Evolutionary conservation across 768 basidiomycete genomes (phyloP).

Genomic region (Basidioascus undulatus): DNA sequence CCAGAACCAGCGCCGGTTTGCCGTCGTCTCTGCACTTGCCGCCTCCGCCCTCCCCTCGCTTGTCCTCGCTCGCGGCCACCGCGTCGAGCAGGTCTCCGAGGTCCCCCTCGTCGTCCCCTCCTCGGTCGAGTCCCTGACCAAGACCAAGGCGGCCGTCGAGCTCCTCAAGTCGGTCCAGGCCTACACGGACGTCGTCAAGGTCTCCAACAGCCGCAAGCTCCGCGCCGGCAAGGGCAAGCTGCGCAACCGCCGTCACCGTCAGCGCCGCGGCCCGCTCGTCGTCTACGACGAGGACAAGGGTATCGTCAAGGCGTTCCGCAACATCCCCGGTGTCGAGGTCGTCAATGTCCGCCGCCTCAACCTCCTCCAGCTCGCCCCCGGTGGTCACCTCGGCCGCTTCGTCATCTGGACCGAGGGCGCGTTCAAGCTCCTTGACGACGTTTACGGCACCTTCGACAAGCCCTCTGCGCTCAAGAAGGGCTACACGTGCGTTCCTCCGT

Average conservation of each 20-base stretch:
- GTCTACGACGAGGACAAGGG: conserved; percentile 96
- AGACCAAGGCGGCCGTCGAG: conserved; percentile 90
- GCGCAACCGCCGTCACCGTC: conserved; percentile 86
- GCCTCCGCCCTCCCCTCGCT: conserved; percentile 94
- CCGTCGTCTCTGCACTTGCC: conserved; percentile 88
- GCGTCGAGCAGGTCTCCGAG: conserved; percentile 90
- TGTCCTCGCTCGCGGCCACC: conserved; percentile 95
- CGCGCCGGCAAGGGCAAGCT: conserved; percentile 94
- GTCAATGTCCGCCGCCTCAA: conserved; percentile 84
- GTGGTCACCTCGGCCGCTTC: conserved; percentile 97
- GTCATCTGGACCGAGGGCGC: conserved; percentile 97
- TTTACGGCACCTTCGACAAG: conserved; percentile 88
- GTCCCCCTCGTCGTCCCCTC: conserved; percentile 75
- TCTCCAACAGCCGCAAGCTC: conserved; percentile 87
- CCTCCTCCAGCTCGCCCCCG: conserved; percentile 95
- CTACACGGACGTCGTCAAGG: conserved; percentile 81
- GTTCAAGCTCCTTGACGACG: conserved; percentile 72
- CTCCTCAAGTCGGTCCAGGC: conserved; percentile 77
- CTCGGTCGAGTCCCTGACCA: conserved; percentile 60
- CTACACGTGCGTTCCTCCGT: conserved; percentile 34
- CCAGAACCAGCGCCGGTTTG: conserved; percentile 97
- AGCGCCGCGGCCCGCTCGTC: conserved; percentile 87
- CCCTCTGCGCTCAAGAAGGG: conserved; percentile 67
- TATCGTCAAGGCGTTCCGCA: conserved; percentile 95
- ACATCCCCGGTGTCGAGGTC: conserved; percentile 92